A percentile compares a stretch with the other conserved stretches of the same genome.
Evolutionary conservation across 2,329 filamentous ascomycete species (phyloP).

Genomic region (Xenosphaeropsis pyriputrescens): DNA sequence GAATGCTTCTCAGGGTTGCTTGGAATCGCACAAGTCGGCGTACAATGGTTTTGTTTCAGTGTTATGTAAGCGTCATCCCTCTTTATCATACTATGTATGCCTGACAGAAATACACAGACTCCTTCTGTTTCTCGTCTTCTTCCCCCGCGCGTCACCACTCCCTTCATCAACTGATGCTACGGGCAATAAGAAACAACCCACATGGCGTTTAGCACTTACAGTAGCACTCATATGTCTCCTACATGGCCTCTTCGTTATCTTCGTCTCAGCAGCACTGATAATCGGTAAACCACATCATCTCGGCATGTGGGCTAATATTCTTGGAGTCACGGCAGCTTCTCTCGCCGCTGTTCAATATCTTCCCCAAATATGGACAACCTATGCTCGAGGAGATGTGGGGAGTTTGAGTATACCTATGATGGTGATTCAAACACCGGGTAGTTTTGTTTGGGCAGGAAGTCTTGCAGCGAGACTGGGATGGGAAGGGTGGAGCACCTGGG

Average conservation of each 20-base stretch:
- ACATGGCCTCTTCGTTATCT: constrained; percentile 57
- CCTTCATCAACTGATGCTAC: constrained; percentile 15
- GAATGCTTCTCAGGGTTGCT: constrained; percentile 77
- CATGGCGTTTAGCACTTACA: constrained; percentile 63
- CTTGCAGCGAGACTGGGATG: constrained; percentile 65
- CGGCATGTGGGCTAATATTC: constrained; percentile 67
- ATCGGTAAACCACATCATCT: constrained; percentile 48
- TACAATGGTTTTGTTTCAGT: constrained; percentile 85
- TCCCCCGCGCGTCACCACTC: constrained; percentile 46
- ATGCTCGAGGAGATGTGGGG: constrained; percentile 68
- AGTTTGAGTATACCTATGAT: constrained; percentile 96
- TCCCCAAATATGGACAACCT: constrained; percentile 90
- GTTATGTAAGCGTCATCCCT: constrained; percentile 53
- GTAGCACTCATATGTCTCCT: constrained; percentile 61
- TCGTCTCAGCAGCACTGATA: constrained; percentile 55
- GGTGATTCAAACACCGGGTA: constrained; percentile 92
- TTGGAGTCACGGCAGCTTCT: constrained; percentile 65
- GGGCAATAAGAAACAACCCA: constrained; percentile 27
- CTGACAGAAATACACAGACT: constrained; percentile 48
- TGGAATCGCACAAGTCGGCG: constrained; percentile 79
- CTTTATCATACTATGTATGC: not conserved
- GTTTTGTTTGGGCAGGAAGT: constrained; percentile 78
- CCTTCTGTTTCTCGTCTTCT: constrained; percentile 88
- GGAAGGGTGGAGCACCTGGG: constrained; percentile 91
- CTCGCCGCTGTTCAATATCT: constrained; percentile 85